Conservation (phyloP, 2,329 filamentous ascomycete genomes). For the Fusarium nodosum region DNA sequence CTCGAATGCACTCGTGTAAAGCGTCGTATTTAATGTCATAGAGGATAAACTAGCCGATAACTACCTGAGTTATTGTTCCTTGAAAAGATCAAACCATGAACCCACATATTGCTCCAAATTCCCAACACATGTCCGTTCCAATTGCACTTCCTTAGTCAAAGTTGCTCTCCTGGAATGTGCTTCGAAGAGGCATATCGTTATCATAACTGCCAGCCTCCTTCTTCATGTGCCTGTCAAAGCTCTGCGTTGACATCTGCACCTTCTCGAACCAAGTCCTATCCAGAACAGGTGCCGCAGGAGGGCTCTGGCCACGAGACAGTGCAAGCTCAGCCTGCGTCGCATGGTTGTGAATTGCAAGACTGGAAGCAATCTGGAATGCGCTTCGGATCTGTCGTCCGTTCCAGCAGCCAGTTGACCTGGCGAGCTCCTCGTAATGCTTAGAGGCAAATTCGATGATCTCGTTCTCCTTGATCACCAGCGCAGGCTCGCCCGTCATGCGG, state of each 20-base stretch:
- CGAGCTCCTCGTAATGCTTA: constrained; percentile 53
- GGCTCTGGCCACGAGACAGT: constrained; percentile 51
- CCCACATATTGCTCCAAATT: neutral
- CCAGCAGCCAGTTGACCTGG: constrained; percentile 51
- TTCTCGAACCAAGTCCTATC: constrained; percentile 58
- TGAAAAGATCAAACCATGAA: neutral
- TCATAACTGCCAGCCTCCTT: constrained; percentile 55
- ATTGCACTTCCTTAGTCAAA: constrained; percentile 11
- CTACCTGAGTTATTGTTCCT: neutral
- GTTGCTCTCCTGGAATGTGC: constrained; percentile 51
- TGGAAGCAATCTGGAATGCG: constrained; percentile 55
- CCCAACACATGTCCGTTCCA: neutral
- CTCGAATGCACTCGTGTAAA: neutral
- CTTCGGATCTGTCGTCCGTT: constrained; percentile 58
- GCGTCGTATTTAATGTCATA: neutral
- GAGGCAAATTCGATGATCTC: constrained; percentile 56
- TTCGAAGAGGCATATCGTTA: constrained; percentile 52
- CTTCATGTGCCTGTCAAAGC: constrained; percentile 59
- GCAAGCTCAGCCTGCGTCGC: constrained; percentile 50
- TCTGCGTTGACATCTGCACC: constrained; percentile 60
- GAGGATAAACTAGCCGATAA: neutral
- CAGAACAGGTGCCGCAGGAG: constrained; percentile 55
- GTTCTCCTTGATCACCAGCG: constrained; percentile 53
- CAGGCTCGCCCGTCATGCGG: constrained; percentile 54
- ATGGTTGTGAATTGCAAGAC: constrained; percentile 57